Base-by-base conservation (phyloP, 257 asterid species). In the Plectranthus barbatus region DNA sequence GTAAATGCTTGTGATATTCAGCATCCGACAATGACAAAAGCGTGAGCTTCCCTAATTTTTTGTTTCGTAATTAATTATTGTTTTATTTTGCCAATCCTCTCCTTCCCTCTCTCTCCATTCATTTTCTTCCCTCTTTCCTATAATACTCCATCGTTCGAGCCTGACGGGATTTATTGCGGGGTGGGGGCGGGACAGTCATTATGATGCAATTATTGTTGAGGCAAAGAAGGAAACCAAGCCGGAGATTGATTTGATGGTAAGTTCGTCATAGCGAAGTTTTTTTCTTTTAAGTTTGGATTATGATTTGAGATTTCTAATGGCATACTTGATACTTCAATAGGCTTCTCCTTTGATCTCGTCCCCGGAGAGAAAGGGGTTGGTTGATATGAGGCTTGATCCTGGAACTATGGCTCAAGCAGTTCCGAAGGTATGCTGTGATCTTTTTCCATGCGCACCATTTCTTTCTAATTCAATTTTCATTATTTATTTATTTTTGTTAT, bases 221-320 rank as follows among this genome's bases (percentile, higher is more conserved):
- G 65, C 73, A 29, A 74, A 51, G 75, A 66, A 51, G 68, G 83
- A 56, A 56, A 24, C 71, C 65, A 76, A 60, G 68, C 56, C 72
- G 53, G 73, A 69, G 68, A 80, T 76, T 74, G 85, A 74, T 80
- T 74, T 80, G 77, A 82, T 80, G 93, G 93, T 82, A 76, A 72
- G 82, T 54, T 31, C 37, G 50, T 23, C 17, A 7, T 37, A 3
- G 10, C n/a, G 9, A 37, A 4, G 0, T 19, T 36, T 10, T 36
- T 10, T 51, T 50, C 6, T 41, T 44, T 1, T 8, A 15, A 18
- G 31, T 37, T 64, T 19, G 68, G 36, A 14, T 57, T 53, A 6
- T 31, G 70, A 36, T 45, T 68, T 59, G 41, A 34, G 29, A 44
- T 44, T 64, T 60, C 60, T 67, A 53, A 81, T 41, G 6, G 49